These are phyloP conservation scores for Phylloporus sp. DNA, from an alignment of 1,284 basidiomycete species.

Conservation along the genomic window DNA sequence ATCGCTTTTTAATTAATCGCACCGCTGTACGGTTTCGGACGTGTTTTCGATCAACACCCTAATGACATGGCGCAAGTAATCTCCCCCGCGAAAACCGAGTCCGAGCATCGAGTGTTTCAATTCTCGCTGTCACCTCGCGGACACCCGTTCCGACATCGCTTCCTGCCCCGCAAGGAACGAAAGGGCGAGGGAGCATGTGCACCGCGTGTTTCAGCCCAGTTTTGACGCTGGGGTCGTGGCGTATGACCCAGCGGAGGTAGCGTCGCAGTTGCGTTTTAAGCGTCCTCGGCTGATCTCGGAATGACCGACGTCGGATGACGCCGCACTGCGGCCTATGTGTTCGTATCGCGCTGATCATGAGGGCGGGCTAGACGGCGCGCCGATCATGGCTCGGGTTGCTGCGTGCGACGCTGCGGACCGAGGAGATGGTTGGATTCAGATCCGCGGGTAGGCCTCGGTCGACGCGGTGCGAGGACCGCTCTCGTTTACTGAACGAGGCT, in stretches of 20 bases:
- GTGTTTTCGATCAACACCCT: slow-evolving; percentile 15
- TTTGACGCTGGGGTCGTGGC: slow-evolving; percentile 4
- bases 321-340: not conserved
- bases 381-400: not conserved
- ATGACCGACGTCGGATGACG: not conserved
- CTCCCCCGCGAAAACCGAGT: not conserved
- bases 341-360: not conserved
- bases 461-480: not conserved
- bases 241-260: not conserved
- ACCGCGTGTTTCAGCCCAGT: slow-evolving; percentile 1
- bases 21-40: not conserved
- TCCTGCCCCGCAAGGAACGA: not conserved
- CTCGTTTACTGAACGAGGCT: no score
- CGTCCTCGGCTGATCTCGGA: slow-evolving; percentile 3
- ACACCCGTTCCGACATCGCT: slow-evolving; percentile 4
- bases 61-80: not conserved
- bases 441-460: slow-evolving; percentile 11
- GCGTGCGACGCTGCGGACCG: not conserved
- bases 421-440: not conserved
- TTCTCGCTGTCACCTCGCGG: slow-evolving; percentile 5
- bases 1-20: not conserved
- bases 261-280: slow-evolving; percentile 8
- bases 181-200: not conserved
- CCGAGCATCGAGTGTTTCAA: slow-evolving; percentile 1
- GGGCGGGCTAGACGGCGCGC: not conserved